Percentiles rank a stretch among this genome's conserved stretches.
Evolutionary conservation across 176 grass and related monocot genomes (phyloP).

Genomic region (Oryza punctata): DNA sequence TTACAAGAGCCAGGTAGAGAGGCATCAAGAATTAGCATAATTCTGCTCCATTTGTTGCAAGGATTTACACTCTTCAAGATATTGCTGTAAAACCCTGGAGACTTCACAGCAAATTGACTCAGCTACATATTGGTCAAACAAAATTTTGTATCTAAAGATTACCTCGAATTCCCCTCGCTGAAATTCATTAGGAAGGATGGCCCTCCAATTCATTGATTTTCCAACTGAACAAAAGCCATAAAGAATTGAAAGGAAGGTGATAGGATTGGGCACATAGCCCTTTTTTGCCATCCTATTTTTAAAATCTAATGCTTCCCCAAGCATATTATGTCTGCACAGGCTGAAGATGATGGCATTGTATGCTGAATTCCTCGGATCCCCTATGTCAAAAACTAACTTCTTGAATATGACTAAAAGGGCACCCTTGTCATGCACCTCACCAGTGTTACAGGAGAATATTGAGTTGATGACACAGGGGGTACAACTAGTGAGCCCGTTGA

Average conservation of each 20-base stretch:
- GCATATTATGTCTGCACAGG: slow-evolving; percentile 80
- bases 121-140: slow-evolving; percentile 55
- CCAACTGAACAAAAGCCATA: slow-evolving; percentile 82
- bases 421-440: slow-evolving; percentile 41
- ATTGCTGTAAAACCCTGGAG: slow-evolving; percentile 27
- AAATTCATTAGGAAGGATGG: slow-evolving; percentile 56
- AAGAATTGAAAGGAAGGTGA: slow-evolving; percentile 79
- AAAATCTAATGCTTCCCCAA: slow-evolving; percentile 64
- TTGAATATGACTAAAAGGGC: slow-evolving; percentile 58
- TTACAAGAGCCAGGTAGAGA: too few species aligned
- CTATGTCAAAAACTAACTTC: slow-evolving; percentile 58
- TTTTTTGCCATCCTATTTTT: slow-evolving; percentile 65
- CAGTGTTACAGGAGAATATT: slow-evolving; percentile 20
- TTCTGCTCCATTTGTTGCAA: too few species aligned
- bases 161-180: slow-evolving; percentile 53
- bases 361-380: slow-evolving; percentile 56
- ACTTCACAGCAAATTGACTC: slow-evolving; percentile 39
- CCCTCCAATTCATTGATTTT: slow-evolving; percentile 55
- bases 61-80: too few species aligned
- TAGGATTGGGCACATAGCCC: slow-evolving; percentile 44
- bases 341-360: slow-evolving; percentile 77
- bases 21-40: too few species aligned
- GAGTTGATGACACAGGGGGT: slow-evolving; percentile 34
- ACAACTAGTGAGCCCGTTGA: slow-evolving; percentile 66
- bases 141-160: slow-evolving; percentile 40